Base-by-base conservation (phyloP, 192 early-diverging fungal species). In the Coemansia sp. region DNA sequence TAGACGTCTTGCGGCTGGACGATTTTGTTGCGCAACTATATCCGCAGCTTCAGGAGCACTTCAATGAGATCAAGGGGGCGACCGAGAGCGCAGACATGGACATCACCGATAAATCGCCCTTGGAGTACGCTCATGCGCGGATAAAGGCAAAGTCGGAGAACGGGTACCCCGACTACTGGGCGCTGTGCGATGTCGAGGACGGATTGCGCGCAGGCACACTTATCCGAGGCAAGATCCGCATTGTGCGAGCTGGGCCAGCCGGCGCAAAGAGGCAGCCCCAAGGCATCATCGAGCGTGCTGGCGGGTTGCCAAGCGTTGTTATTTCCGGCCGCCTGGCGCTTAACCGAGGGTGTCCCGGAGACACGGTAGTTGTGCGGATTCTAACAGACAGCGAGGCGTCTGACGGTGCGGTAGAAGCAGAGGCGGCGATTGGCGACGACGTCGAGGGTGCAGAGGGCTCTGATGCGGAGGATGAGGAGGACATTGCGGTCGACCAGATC, bases 301-400 rank as follows among this genome's bases (percentile, higher is more conserved):
- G 62, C 20, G 86, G 82, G 11, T 65, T 71, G 36, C 75, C 82
- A 8, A 87, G 86, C 39, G 88, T 92, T 67, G 71, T 89, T 4
- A 83, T 92, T 53, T 69, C 81, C 4, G 90, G 90, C 6, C 87
- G 87, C 6, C 78, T 84, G 2, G 76, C 73, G 45, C 72, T 77
- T n/a, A 84, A 84, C 67, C 68, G 81, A 6, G 59, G 65, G 77
- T 69, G 73, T 43, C 75, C 88, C 21, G 91, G 91, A 16, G 91
- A 92, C 59, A 43, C 83, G 0, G 90, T 91, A 1, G 88, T 89
- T 15, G 88, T 92, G 9, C 84, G 87, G 55, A 57, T 91, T 4
- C 62, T 91, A 30, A 76, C 64, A 6, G 39, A 53, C 16, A 55
- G 36, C 60, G 66, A 65, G 30, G 33, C 7, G 21, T 51, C 20